Evolutionary conservation across 106 monocot species (phyloP).

Genomic region (Apostasia ramifera): DNA sequence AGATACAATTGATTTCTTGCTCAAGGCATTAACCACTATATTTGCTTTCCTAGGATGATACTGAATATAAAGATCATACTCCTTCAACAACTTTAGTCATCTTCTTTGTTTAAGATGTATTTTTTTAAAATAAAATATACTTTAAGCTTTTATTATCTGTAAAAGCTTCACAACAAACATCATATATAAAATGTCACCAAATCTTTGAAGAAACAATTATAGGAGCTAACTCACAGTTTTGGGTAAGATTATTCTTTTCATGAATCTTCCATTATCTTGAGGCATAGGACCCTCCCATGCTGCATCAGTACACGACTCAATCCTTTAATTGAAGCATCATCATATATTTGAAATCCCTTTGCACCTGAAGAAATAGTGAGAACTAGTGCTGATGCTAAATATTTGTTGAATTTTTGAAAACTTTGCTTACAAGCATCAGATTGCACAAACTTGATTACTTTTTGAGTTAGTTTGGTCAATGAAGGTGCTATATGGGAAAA

Average conservation of each 20-base stretch:
- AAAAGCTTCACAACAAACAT: not conserved
- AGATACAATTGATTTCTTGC: not conserved
- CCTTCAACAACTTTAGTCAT: not conserved
- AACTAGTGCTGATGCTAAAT: not conserved
- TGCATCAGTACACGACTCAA: not conserved
- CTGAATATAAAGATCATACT: not conserved
- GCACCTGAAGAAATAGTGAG: not conserved
- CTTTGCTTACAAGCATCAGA: not conserved
- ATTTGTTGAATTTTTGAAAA: not conserved
- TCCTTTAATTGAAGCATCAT: not conserved
- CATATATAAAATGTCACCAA: constrained; percentile 3
- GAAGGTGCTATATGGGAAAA: not conserved
- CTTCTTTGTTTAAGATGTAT: not conserved
- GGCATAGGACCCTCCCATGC: not conserved
- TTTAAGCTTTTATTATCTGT: constrained; percentile 1
- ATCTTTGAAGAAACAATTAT: not conserved
- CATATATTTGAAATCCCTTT: not conserved
- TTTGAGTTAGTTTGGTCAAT: not conserved
- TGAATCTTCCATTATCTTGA: not conserved
- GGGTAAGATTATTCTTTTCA: not conserved
- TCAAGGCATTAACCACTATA: not conserved
- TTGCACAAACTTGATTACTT: not conserved
- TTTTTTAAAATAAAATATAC: not conserved
- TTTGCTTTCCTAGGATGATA: not conserved
- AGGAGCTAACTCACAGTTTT: not conserved